Evolutionary conservation across 768 basidiomycete genomes (phyloP).

Genomic region (Naganishia onofrii): DNA sequence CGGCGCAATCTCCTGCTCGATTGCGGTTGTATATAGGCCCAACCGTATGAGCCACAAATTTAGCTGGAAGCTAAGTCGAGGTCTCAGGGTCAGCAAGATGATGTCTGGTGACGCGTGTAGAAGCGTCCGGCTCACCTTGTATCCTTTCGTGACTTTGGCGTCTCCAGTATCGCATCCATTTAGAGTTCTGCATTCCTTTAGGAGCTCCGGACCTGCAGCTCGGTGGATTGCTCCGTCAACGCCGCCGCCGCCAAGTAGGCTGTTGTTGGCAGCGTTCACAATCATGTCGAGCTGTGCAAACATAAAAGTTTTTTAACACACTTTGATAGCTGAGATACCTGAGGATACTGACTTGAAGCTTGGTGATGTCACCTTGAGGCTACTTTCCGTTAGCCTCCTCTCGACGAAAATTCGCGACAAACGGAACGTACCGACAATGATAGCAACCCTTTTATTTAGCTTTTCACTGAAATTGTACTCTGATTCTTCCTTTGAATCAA

Average conservation of each 20-base stretch:
- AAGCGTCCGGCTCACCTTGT: slow-evolving; percentile 39
- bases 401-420: neutral
- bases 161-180: slow-evolving; percentile 53
- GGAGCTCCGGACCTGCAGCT: slow-evolving; percentile 50
- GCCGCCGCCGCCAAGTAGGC: slow-evolving; percentile 52
- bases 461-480: slow-evolving; percentile 8
- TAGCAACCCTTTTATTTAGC: slow-evolving; percentile 10
- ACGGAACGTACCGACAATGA: slow-evolving; percentile 14
- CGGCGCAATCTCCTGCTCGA: slow-evolving; percentile 34
- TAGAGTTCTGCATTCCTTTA: slow-evolving; percentile 48
- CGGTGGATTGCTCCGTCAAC: slow-evolving; percentile 54
- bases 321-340: neutral
- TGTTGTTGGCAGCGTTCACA: slow-evolving; percentile 52
- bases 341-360: slow-evolving; percentile 36
- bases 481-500: neutral
- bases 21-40: slow-evolving; percentile 49
- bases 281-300: slow-evolving; percentile 44
- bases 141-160: slow-evolving; percentile 51
- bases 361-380: slow-evolving; percentile 44
- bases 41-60: slow-evolving; percentile 51
- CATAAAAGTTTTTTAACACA: too few species aligned
- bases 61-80: slow-evolving; percentile 45
- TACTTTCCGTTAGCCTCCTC: neutral
- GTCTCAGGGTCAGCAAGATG: neutral
- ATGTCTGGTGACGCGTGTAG: neutral